phyloP scores from a whole-genome alignment of 139 green algal species.

The Eudorina sp. region DNA sequence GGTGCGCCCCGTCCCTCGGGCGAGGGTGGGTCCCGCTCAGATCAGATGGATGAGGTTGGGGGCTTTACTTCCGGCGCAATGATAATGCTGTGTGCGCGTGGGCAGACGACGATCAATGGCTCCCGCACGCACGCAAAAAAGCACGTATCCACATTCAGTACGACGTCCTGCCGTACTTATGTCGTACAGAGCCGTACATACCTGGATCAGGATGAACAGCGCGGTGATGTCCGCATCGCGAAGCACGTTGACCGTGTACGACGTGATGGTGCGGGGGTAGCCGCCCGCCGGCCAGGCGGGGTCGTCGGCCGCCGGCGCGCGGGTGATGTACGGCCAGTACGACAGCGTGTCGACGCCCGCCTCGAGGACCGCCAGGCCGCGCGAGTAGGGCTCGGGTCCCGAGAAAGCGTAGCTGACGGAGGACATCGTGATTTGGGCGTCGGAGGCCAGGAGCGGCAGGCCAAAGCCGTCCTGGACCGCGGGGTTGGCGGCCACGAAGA shows the following conservation, averaged over 20 bases:
- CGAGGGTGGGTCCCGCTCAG: too few relatives aligned
- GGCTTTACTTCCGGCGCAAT: too few relatives aligned
- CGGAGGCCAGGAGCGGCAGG: too few relatives aligned
- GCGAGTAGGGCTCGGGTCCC: too few relatives aligned
- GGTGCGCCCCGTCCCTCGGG: too few relatives aligned
- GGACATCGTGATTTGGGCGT: too few relatives aligned
- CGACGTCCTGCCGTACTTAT: too few relatives aligned
- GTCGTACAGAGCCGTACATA: too few relatives aligned
- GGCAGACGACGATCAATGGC: background rate
- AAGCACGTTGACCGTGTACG: background rate
- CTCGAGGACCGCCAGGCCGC: background rate
- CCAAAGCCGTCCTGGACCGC: constrained; percentile 17
- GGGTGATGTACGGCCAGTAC: constrained; percentile 8
- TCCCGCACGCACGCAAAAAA: background rate
- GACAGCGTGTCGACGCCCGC: background rate
- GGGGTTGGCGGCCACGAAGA: background rate
- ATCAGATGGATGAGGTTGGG: too few relatives aligned
- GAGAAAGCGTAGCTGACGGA: too few relatives aligned
- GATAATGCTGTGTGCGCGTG: too few relatives aligned
- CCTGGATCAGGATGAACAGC: too few relatives aligned
- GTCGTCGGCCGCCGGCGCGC: background rate
- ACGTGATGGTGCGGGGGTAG: background rate
- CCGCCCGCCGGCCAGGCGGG: background rate
- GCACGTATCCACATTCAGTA: background rate
- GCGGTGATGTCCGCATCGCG: background rate